Conservation (phyloP, 805 yeast genomes). For the Metschnikowia dekortorum region DNA sequence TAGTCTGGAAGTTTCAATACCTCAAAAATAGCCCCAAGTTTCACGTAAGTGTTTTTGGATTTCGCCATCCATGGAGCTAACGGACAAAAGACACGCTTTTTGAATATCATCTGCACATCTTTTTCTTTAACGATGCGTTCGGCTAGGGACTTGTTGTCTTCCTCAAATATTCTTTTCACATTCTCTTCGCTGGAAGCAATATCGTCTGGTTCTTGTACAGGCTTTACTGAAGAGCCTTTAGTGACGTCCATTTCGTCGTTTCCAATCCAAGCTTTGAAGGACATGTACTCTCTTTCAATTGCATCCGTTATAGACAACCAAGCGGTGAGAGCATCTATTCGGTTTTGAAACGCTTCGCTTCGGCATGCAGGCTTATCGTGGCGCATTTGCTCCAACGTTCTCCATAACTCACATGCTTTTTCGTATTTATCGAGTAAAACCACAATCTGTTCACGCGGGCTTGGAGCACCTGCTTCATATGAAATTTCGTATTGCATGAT, state of each 20-base stretch:
- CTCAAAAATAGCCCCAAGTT: slow-evolving; percentile 57
- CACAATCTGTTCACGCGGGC: slow-evolving; percentile 46
- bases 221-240: slow-evolving; percentile 19
- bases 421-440: slow-evolving; percentile 58
- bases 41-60: slow-evolving; percentile 66
- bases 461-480: slow-evolving; percentile 29
- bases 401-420: slow-evolving; percentile 72
- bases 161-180: slow-evolving; percentile 43
- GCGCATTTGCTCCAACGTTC: slow-evolving; percentile 71
- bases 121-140: slow-evolving; percentile 80
- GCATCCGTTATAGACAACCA: slow-evolving; percentile 78
- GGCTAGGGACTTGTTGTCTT: slow-evolving; percentile 65
- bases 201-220: neutral
- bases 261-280: slow-evolving; percentile 78
- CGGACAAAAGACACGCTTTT: slow-evolving; percentile 60
- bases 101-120: slow-evolving; percentile 67
- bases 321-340: slow-evolving; percentile 73
- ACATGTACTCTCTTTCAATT: slow-evolving; percentile 55
- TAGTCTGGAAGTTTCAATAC: slow-evolving; percentile 71
- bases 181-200: slow-evolving; percentile 12
- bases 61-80: slow-evolving; percentile 80
- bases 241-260: slow-evolving; percentile 70
- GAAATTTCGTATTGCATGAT: slow-evolving; percentile 59
- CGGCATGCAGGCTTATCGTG: slow-evolving; percentile 71
- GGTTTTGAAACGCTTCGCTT: slow-evolving; percentile 55